A percentile compares a stretch with the other conserved stretches of the same genome.
These are phyloP conservation scores for Pythium coloratum DNA, from an alignment of 352 stramenopile genomes.

Conservation along the genomic window DNA sequence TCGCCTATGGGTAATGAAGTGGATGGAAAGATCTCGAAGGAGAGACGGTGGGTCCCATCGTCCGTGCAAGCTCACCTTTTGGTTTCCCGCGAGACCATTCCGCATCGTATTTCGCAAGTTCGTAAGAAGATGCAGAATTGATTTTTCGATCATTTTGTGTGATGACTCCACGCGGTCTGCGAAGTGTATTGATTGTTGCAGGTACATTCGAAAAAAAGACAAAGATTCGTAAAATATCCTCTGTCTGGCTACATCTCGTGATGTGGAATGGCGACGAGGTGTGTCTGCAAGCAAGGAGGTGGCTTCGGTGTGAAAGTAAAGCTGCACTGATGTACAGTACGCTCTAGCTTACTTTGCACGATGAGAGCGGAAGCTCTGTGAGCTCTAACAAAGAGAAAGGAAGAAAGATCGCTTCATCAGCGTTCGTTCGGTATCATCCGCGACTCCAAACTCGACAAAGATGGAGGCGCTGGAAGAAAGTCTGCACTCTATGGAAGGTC, in stretches of 20 bases:
- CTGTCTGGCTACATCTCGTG: neutral
- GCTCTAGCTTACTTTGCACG: no score
- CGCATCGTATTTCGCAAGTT: conserved; percentile 2
- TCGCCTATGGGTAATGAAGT: neutral
- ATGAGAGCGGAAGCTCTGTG: no score
- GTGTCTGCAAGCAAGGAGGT: no score
- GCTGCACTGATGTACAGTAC: no score
- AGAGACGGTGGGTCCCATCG: neutral
- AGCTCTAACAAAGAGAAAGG: no score
- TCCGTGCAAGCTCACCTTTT: neutral
- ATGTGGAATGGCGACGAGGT: no score
- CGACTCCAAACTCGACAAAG: neutral
- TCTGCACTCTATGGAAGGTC: neutral
- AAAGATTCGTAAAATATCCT: neutral
- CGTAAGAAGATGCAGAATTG: neutral
- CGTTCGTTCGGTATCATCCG: no score
- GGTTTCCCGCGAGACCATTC: neutral
- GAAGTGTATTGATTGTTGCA: neutral
- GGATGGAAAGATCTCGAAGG: conserved; percentile 1
- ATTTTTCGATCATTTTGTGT: neutral
- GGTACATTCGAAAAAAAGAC: neutral
- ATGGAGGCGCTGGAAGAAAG: neutral
- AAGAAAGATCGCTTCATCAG: neutral
- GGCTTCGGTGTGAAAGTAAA: no score
- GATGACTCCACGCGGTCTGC: neutral